Evolutionary conservation across 169 alveolate species (phyloP).

Genomic region (Blepharisma undulans): DNA sequence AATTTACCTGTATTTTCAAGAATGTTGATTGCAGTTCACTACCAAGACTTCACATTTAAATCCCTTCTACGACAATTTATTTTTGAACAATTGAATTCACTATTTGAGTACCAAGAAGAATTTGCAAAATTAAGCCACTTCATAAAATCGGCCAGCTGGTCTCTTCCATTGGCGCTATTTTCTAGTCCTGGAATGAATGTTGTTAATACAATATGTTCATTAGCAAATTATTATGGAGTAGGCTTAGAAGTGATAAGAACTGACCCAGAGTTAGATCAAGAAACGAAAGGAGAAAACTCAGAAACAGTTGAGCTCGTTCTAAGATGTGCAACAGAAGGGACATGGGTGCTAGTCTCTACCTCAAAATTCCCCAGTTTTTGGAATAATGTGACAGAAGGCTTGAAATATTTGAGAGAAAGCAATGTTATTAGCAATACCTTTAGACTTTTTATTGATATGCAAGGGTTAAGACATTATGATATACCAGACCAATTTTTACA

Average conservation of each 20-base stretch:
- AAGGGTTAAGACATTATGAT: conserved; percentile 45
- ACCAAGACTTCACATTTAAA: conserved; percentile 55
- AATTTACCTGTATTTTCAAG: background rate
- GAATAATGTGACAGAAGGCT: conserved; percentile 34
- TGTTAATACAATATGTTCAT: conserved; percentile 64
- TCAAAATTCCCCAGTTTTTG: conserved; percentile 57
- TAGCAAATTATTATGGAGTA: conserved; percentile 66
- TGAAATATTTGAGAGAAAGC: conserved; percentile 22
- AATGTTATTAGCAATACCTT: conserved; percentile 47
- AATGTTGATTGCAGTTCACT: conserved; percentile 48
- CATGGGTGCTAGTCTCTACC: conserved; percentile 68
- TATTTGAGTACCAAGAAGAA: conserved; percentile 58
- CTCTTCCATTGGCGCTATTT: conserved; percentile 49
- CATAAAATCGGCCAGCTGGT: conserved; percentile 64
- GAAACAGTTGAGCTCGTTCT: conserved; percentile 46
- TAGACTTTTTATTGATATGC: conserved; percentile 61
- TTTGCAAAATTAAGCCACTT: conserved; percentile 49
- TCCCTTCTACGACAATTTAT: conserved; percentile 59
- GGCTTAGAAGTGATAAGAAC: conserved; percentile 67
- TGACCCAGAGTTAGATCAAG: conserved; percentile 58
- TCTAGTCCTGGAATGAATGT: conserved; percentile 50
- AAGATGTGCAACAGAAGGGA: conserved; percentile 61
- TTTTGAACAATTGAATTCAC: conserved; percentile 45
- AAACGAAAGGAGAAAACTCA: conserved; percentile 40
- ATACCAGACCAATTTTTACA: conserved; percentile 55